phyloP scores from a whole-genome alignment of 2,329 filamentous ascomycete genomes.

The Drechslerella coelobrocha region DNA sequence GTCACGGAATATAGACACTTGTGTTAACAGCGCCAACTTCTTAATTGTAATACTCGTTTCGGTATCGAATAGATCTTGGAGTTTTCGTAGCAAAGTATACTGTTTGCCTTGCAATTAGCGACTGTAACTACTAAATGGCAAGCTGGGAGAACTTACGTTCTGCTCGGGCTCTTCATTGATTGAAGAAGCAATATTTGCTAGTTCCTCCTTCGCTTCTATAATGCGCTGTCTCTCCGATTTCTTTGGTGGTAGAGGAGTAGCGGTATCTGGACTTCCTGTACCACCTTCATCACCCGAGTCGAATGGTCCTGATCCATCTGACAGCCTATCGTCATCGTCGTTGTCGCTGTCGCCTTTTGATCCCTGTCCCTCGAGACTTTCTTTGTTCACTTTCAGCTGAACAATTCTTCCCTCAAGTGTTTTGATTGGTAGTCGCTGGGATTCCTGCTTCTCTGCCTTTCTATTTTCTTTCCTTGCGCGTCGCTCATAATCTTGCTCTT shows the following conservation, averaged over 20 bases:
- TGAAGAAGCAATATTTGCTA: slow-evolving; percentile 78
- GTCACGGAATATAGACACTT: slow-evolving; percentile 91
- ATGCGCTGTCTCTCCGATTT: slow-evolving; percentile 81
- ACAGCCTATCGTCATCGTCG: slow-evolving; percentile 17
- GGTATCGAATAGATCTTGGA: slow-evolving; percentile 52
- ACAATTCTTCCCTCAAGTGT: slow-evolving; percentile 77
- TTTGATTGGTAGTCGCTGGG: slow-evolving; percentile 81
- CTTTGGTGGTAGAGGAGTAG: slow-evolving; percentile 65
- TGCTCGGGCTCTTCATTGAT: slow-evolving; percentile 95
- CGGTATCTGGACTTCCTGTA: slow-evolving; percentile 56
- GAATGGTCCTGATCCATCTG: background rate
- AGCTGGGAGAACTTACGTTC: slow-evolving; percentile 66
- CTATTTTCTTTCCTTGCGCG: slow-evolving; percentile 66
- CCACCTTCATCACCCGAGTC: slow-evolving; percentile 25
- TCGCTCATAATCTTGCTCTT: slow-evolving; percentile 50
- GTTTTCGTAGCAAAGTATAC: slow-evolving; percentile 37
- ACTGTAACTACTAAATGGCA: background rate
- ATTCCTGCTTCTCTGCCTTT: slow-evolving; percentile 66
- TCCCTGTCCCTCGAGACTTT: slow-evolving; percentile 18
- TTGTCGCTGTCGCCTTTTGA: slow-evolving; percentile 25
- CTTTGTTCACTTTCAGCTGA: slow-evolving; percentile 58
- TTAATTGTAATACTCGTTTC: slow-evolving; percentile 71
- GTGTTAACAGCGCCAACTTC: slow-evolving; percentile 84
- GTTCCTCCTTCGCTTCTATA: slow-evolving; percentile 84
- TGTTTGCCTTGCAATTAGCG: slow-evolving; percentile 9